These are phyloP conservation scores for Marvania coccoides DNA, from an alignment of 139 green algal genomes.

Conservation along the genomic window DNA sequence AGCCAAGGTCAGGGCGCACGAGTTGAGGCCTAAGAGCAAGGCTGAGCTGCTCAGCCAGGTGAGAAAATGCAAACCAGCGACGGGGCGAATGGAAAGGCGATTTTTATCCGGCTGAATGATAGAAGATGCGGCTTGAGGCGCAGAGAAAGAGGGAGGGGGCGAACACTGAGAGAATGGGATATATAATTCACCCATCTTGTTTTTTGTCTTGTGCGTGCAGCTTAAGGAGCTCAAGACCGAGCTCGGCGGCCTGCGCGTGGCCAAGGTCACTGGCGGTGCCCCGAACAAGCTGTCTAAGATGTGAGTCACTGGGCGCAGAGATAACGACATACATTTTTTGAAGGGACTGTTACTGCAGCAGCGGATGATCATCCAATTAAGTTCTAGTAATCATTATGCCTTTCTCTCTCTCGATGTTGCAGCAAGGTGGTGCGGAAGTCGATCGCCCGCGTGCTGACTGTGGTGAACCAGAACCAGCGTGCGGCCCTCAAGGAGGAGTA, in stretches of 20 bases:
- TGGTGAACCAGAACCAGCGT: conserved; percentile 90
- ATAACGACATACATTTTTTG: background rate
- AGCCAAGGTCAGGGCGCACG: conserved; percentile 92
- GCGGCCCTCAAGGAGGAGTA: conserved; percentile 69
- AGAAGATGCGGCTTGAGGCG: background rate
- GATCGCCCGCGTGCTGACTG: conserved; percentile 93
- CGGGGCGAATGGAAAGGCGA: background rate
- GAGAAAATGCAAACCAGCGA: background rate
- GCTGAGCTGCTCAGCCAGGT: conserved; percentile 79
- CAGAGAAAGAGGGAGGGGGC: background rate
- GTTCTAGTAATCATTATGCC: background rate
- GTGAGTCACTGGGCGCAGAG: conserved; percentile 28
- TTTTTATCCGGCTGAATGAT: background rate
- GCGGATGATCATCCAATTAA: background rate
- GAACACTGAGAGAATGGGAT: background rate
- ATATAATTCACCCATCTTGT: background rate
- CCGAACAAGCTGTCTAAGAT: conserved; percentile 99
- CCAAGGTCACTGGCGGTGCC: conserved; percentile 98
- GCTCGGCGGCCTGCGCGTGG: conserved; percentile 88
- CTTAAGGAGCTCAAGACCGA: conserved; percentile 97
- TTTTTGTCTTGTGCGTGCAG: conserved; percentile 36
- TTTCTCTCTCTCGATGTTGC: too few relatives aligned
- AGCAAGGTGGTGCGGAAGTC: conserved; percentile 94
- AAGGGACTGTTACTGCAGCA: background rate
- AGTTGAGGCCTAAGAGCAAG: conserved; percentile 93